Evolutionary conservation across 2,329 filamentous ascomycete genomes (phyloP), one percentile per base, ranked within the genome.

Genomic region (Sporothrix euskadiensis): DNA sequence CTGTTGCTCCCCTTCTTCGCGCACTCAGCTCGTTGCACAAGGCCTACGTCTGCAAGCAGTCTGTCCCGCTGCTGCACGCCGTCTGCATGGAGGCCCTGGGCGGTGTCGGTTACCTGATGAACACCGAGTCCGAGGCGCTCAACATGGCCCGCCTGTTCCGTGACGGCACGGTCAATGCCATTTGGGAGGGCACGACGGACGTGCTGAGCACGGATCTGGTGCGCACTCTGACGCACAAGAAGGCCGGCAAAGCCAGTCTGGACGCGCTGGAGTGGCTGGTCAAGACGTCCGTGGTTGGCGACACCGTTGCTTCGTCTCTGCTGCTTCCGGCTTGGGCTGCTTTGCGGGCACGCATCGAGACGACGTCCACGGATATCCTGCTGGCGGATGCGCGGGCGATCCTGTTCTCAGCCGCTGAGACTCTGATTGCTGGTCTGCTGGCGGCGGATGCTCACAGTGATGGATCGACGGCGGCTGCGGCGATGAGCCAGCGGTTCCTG

Each of bases 111-210:
- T 92, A 91, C 76, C 84, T 90, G 32, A 84, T 89, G 77, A 91
- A 82, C 76, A 83, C 86, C 52, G 86, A 88, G 74, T 87, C 89
- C 73, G 88, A 89, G 69, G 85, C 88, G 52, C 82, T 92, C 73
- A 94, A 93, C 77, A 82, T 93, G 3, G 86, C 90, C 0, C 85
- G 90, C 7, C 82, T 93, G 0, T 89, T 89, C 77, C 86, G 92
- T 8, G 91, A 93, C 77, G 88, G 86, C 1, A 84, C 82, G 8
- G 91, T 92, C 2, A 81, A 88, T 69, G 85, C 87, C 16, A 92
- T 93, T 71, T 86, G 75, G 83, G 84, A 73, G 88, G 90, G 91
- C 0, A 93, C 91, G 0, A 92, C 90, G 0, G 90, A 92, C 77
- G 89, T 94, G 6, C 83, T 94, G 72, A 88, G 88, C 4, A 84